These are phyloP conservation scores for Beauveria scarabaeidicola DNA, from an alignment of 2,329 filamentous ascomycete species.

Conservation along the genomic window DNA sequence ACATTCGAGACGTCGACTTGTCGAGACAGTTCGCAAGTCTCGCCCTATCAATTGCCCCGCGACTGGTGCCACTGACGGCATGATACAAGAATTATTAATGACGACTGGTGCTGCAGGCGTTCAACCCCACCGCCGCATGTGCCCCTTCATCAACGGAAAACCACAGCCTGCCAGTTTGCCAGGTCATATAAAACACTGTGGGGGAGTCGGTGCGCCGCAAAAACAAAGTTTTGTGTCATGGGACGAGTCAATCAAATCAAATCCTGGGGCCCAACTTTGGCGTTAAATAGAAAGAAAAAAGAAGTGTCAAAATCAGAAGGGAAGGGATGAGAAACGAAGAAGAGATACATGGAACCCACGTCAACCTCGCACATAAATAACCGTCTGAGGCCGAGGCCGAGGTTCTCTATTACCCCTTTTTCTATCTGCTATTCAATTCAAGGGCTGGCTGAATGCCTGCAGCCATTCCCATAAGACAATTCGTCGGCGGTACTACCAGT, in stretches of 20 bases:
- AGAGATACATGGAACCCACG: not conserved
- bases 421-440: no score
- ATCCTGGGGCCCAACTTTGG: not conserved
- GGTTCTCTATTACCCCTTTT: no score
- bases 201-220: constrained; percentile 7
- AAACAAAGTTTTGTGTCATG: constrained; percentile 6
- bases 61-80: not conserved
- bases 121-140: not conserved
- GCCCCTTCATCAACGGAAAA: not conserved
- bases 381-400: no score
- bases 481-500: no score
- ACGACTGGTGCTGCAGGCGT: not conserved
- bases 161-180: not conserved
- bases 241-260: constrained; percentile 6
- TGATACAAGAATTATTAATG: not conserved
- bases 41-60: not conserved
- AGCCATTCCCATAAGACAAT: no score
- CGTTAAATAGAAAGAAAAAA: not conserved
- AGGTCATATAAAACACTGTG: constrained; percentile 6
- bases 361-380: no score
- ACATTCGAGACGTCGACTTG: not conserved
- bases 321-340: not conserved
- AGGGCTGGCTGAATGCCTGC: no score
- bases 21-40: not conserved
- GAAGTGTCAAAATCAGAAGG: not conserved